Evolutionary conservation across 805 yeast species (phyloP).

Genomic region (Ascoidea tarda): DNA sequence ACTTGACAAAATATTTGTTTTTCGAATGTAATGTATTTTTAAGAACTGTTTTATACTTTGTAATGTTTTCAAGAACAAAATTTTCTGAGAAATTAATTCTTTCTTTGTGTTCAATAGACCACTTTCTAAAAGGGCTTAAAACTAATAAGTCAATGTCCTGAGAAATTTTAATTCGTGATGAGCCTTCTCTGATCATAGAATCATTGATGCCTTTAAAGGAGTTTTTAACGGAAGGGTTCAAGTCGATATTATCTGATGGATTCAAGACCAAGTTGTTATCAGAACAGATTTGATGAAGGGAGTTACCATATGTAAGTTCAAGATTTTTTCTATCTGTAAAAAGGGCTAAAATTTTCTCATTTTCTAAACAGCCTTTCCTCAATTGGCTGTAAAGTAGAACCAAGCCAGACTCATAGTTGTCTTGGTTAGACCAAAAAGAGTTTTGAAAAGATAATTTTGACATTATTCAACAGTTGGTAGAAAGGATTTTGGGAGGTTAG

Average conservation of each 20-base stretch:
- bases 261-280: neutral
- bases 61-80: slow-evolving; percentile 33
- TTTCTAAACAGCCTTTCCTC: neutral
- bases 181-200: slow-evolving; percentile 45
- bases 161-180: slow-evolving; percentile 45
- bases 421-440: neutral
- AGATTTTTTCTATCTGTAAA: neutral
- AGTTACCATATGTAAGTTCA: neutral
- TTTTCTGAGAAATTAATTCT: slow-evolving; percentile 50
- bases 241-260: slow-evolving; percentile 24
- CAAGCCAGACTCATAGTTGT: neutral
- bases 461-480: neutral
- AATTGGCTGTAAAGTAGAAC: too few relatives aligned
- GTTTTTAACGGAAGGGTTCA: slow-evolving; percentile 45
- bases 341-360: neutral
- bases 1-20: slow-evolving; percentile 62
- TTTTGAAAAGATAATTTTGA: neutral
- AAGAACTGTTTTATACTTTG: slow-evolving; percentile 33
- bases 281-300: neutral
- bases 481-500: too few relatives aligned
- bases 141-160: slow-evolving; percentile 45
- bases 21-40: slow-evolving; percentile 38
- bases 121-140: slow-evolving; percentile 53
- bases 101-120: slow-evolving; percentile 63
- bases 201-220: slow-evolving; percentile 43